phyloP scores from a whole-genome alignment of 768 basidiomycete genomes.

The Naematelia encephala region DNA sequence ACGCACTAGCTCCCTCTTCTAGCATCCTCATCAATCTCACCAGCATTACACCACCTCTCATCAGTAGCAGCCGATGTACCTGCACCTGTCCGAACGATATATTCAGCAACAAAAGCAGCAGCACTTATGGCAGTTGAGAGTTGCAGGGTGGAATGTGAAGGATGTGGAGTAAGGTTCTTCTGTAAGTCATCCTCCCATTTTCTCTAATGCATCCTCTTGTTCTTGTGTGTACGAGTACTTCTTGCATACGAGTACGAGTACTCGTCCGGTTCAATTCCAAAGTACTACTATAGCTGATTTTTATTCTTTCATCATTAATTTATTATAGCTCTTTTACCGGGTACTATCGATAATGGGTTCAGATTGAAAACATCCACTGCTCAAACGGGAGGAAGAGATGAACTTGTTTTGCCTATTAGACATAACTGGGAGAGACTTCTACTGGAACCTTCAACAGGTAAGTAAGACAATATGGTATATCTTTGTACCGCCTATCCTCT shows the following conservation, averaged over 20 bases:
- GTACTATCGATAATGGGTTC: conserved; percentile 49
- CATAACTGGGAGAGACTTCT: conserved; percentile 29
- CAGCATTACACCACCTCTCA: conserved; percentile 74
- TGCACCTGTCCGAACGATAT: conserved; percentile 78
- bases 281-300: too few species aligned
- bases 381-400: conserved; percentile 37
- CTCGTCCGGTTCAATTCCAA: too few species aligned
- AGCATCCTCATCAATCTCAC: conserved; percentile 60
- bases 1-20: conserved; percentile 77
- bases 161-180: conserved; percentile 47
- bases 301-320: too few species aligned
- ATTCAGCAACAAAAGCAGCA: conserved; percentile 78
- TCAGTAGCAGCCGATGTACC: conserved; percentile 75
- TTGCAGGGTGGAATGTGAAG: conserved; percentile 42
- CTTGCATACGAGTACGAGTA: too few species aligned
- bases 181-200: too few species aligned
- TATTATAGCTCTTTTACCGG: conserved; percentile 39
- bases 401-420: conserved; percentile 32
- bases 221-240: too few species aligned
- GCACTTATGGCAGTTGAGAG: conserved; percentile 43
- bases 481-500: neutral
- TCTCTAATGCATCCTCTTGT: too few species aligned
- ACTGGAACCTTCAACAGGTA: conserved; percentile 28
- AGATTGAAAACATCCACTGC: conserved; percentile 34
- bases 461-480: too few species aligned